Evolutionary conservation across 768 basidiomycete genomes (phyloP).

Genomic region (Tremella fuciformis): DNA sequence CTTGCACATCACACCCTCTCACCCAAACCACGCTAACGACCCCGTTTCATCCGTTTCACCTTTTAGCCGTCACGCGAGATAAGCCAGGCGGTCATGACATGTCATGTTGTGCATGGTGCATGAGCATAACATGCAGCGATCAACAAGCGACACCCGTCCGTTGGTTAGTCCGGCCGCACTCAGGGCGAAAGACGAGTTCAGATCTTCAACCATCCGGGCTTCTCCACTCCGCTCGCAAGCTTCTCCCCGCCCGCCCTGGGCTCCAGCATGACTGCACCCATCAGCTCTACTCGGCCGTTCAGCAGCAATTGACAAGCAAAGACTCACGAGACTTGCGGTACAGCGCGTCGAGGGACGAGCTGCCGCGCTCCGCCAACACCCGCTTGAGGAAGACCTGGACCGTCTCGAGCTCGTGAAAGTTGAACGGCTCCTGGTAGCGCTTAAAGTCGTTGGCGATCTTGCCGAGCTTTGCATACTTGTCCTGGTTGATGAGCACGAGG

Average conservation of each 20-base stretch:
- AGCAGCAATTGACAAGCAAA: neutral
- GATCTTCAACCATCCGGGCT: constrained; percentile 45
- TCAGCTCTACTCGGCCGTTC: constrained; percentile 1
- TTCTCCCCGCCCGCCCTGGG: constrained; percentile 44
- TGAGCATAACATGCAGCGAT: too few relatives aligned
- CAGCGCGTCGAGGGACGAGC: constrained; percentile 45
- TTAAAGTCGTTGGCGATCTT: constrained; percentile 72
- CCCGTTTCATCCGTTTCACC: too few relatives aligned
- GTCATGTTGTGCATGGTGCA: too few relatives aligned
- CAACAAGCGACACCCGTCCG: neutral
- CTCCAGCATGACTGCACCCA: constrained; percentile 44
- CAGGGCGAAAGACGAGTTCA: constrained; percentile 3
- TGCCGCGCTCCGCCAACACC: constrained; percentile 46
- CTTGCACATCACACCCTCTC: too few relatives aligned
- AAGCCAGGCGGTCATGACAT: too few relatives aligned
- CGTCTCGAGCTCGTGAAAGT: constrained; percentile 82
- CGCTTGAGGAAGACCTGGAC: constrained; percentile 59
- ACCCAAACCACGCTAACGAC: too few relatives aligned
- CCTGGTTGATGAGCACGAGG: constrained; percentile 87
- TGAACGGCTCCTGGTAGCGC: constrained; percentile 55
- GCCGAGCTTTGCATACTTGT: constrained; percentile 89
- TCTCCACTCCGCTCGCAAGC: constrained; percentile 37
- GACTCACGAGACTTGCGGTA: constrained; percentile 48
- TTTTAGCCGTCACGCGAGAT: too few relatives aligned
- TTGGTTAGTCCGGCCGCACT: neutral